A percentile compares a stretch with the other conserved stretches of the same genome.
These are phyloP conservation scores for Henckelia pumila DNA, from an alignment of 257 asterid species.

Conservation along the genomic window DNA sequence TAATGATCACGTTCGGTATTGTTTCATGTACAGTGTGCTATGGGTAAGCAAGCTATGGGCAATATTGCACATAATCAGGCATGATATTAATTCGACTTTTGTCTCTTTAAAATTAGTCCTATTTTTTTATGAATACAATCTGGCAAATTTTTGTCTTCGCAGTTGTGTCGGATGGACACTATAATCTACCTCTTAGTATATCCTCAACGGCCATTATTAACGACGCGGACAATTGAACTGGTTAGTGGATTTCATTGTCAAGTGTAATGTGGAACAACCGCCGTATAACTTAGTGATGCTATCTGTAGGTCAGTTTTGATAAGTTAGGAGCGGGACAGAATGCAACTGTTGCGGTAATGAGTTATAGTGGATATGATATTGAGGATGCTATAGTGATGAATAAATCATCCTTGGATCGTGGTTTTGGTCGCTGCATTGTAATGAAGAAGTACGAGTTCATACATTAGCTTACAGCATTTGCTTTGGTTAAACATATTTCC, in stretches of 20 bases:
- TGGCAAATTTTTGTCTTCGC: slow-evolving; percentile 31
- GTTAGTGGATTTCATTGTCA: slow-evolving; percentile 41
- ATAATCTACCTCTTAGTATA: slow-evolving; percentile 84
- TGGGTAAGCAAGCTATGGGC: slow-evolving; percentile 99
- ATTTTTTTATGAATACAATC: slow-evolving; percentile 19
- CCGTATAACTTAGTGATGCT: slow-evolving; percentile 19
- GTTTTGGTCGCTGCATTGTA: slow-evolving; percentile 97
- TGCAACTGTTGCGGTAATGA: slow-evolving; percentile 98
- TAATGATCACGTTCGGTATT: slow-evolving; percentile 23
- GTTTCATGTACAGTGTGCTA: slow-evolving; percentile 69
- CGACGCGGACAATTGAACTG: slow-evolving; percentile 94
- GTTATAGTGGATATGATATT: slow-evolving; percentile 96
- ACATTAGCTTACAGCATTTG: slow-evolving; percentile 12
- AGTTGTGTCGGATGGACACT: slow-evolving; percentile 80
- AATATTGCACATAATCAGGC: slow-evolving; percentile 92
- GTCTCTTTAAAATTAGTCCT: slow-evolving; percentile 2
- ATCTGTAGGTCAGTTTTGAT: slow-evolving; percentile 68
- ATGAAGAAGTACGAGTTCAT: slow-evolving; percentile 58
- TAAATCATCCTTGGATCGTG: slow-evolving; percentile 95
- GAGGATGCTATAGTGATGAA: slow-evolving; percentile 99
- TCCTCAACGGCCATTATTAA: slow-evolving; percentile 94
- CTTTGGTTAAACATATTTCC: too few relatives aligned
- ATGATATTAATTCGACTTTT: slow-evolving; percentile 27
- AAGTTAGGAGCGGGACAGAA: slow-evolving; percentile 98
- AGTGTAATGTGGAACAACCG: not conserved